Conservation (phyloP, 139 green algal genomes). For the Spirogloea muscicola region DNA sequence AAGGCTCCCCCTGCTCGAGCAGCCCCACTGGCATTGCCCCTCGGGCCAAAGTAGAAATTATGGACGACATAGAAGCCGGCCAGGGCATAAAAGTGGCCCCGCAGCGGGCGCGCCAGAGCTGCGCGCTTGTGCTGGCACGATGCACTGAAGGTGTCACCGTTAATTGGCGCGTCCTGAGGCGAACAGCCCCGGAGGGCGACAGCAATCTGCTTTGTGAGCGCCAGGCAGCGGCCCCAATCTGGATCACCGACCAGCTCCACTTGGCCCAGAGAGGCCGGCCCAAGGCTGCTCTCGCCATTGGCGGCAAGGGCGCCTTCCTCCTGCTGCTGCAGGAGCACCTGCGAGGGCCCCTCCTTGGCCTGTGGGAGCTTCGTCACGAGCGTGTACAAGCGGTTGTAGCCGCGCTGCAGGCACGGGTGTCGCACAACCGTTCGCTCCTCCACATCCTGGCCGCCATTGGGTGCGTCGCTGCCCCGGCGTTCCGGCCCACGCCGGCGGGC, state of each 20-base stretch:
- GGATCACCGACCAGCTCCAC: conserved; percentile 19
- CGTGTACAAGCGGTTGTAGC: conserved; percentile 23
- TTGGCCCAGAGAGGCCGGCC: too few relatives aligned
- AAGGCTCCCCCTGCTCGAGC: conserved; percentile 12
- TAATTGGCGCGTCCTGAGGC: background rate
- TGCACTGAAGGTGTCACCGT: background rate
- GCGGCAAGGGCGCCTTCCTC: too few relatives aligned
- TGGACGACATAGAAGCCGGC: conserved; percentile 78
- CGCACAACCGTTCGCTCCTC: background rate
- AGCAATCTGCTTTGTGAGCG: background rate
- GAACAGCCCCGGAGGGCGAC: background rate
- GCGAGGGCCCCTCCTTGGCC: too few relatives aligned
- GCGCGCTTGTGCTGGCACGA: background rate
- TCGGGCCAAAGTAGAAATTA: conserved; percentile 66
- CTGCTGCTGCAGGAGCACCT: too few relatives aligned
- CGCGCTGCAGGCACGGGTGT: conserved; percentile 39
- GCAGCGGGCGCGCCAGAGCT: background rate
- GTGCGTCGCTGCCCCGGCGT: background rate
- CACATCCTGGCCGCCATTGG: background rate
- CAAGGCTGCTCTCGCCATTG: too few relatives aligned
- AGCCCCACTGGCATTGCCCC: conserved; percentile 25
- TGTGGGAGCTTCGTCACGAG: too few relatives aligned
- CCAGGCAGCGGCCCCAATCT: conserved; percentile 13
- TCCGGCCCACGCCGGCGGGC: too few relatives aligned
- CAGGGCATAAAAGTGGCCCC: conserved; percentile 55